Conservation (phyloP, 352 stramenopile species). For the Phytophthora citrophthora region DNA sequence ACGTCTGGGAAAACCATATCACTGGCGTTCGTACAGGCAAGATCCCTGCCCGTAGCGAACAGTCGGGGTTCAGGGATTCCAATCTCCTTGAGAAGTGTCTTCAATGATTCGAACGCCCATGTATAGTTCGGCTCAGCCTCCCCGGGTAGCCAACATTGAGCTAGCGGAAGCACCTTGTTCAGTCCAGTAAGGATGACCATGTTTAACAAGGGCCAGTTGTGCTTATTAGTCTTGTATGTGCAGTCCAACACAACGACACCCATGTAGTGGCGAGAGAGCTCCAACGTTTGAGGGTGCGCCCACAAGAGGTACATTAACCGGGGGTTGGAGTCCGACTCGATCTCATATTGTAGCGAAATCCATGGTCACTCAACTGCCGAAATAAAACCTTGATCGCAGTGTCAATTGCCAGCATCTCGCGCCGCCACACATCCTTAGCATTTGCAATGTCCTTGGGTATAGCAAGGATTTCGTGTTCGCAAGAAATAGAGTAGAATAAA, state of each 20-base stretch:
- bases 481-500: too few relatives aligned
- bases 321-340: background rate
- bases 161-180: conserved; percentile 12
- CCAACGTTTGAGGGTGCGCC: conserved; percentile 3
- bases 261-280: conserved; percentile 6
- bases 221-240: conserved; percentile 18
- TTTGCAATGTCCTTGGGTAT: background rate
- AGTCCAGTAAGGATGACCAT: conserved; percentile 5
- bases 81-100: background rate
- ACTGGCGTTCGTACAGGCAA: conserved; percentile 8
- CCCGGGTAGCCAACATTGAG: conserved; percentile 10
- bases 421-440: background rate
- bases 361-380: background rate
- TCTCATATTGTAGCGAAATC: conserved; percentile 1
- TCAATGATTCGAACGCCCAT: background rate
- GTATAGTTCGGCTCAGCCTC: conserved; percentile 7
- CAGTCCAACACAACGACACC: conserved; percentile 13
- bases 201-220: conserved; percentile 3
- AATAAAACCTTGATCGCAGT: background rate
- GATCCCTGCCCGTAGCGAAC: conserved; percentile 5
- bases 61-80: background rate
- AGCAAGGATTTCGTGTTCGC: background rate
- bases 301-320: conserved; percentile 15
- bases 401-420: background rate
- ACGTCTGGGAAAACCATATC: background rate